Conservation (phyloP, 768 basidiomycete species). For the Lentinula aciculospora region DNA sequence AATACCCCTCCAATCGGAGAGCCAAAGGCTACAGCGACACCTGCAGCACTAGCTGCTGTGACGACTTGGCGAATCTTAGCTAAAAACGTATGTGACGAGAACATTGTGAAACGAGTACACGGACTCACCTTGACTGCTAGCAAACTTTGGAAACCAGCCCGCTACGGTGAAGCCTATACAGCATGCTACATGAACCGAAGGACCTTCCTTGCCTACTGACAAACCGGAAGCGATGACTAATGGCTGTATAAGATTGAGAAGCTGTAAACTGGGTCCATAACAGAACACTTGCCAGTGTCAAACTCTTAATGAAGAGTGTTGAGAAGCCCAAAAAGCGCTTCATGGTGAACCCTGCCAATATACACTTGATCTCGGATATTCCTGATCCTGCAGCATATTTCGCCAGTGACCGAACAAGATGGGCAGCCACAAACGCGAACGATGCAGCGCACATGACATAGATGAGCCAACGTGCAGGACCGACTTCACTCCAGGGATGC, state of each 20-base stretch:
- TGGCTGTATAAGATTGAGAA: conserved; percentile 49
- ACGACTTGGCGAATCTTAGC: conserved; percentile 87
- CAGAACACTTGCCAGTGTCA: conserved; percentile 69
- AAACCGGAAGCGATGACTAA: conserved; percentile 95
- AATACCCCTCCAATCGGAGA: conserved; percentile 97
- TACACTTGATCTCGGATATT: conserved; percentile 98
- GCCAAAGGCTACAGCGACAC: conserved; percentile 97
- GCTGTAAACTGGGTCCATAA: neutral
- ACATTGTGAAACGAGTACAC: neutral
- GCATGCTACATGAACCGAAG: conserved; percentile 96
- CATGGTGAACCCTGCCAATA: conserved; percentile 95
- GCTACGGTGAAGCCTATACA: conserved; percentile 91
- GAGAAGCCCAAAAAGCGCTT: conserved; percentile 87
- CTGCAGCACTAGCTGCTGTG: conserved; percentile 94
- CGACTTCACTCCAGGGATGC: conserved; percentile 80
- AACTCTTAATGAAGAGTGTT: conserved; percentile 90
- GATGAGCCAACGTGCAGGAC: conserved; percentile 70
- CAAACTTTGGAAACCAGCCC: conserved; percentile 73
- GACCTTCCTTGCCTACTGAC: conserved; percentile 97
- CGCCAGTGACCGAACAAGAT: conserved; percentile 82
- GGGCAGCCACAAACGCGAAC: conserved; percentile 85
- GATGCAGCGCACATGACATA: conserved; percentile 80
- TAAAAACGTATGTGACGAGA: conserved; percentile 18
- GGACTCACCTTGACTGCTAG: conserved; percentile 77
- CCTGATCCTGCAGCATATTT: conserved; percentile 97